Evolutionary conservation across 257 asterid species (phyloP), one percentile per base, ranked within the genome.

Genomic region (Przewalskia tangutica): DNA sequence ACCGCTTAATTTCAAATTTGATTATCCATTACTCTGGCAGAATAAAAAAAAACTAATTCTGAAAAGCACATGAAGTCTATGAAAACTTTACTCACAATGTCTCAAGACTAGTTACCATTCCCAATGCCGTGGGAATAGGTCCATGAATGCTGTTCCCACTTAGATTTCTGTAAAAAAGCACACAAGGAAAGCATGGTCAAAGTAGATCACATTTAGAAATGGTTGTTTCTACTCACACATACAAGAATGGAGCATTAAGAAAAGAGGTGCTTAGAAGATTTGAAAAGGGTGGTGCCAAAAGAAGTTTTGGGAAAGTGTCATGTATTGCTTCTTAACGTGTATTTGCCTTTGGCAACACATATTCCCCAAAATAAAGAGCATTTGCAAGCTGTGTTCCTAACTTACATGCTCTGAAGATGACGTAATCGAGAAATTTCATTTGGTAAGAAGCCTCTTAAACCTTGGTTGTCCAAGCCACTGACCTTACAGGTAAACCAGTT

Each of bases 371-470:
- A 50, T 1, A 51, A 14, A 75, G 27, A 27, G 46, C 5, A 75
- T 32, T 18, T 40, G 68, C 81, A 42, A 40, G 81, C 50, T 34
- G 55, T 53, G 51, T 54, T 16, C 81, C 83, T 64, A 83, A 91
- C 97, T 92, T 90, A 94, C 99, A 96, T 90, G 98, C 90, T 94
- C 84, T 93, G 99, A 71, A 96, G 98, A 88, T 96, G 95, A 77
- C 58, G 92, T 88, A 96, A 91, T 62, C 84, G 87, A 71, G 98
- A 93, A 81, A 94, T 87, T 54, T 90, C 97, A 56, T 85, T 77
- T 63, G 98, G 97, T 85, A 96, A 86, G 91, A 89, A 85, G 59
- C 99, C 99, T 70, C 88, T 89, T 88, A 96, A 87, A 64, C 98
- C 99, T 90, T 96, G 99, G 89, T 92, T 93, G 91, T 92, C 98